phyloP scores from a whole-genome alignment of 2,329 filamentous ascomycete species.

The Triangularia verruculosa region DNA sequence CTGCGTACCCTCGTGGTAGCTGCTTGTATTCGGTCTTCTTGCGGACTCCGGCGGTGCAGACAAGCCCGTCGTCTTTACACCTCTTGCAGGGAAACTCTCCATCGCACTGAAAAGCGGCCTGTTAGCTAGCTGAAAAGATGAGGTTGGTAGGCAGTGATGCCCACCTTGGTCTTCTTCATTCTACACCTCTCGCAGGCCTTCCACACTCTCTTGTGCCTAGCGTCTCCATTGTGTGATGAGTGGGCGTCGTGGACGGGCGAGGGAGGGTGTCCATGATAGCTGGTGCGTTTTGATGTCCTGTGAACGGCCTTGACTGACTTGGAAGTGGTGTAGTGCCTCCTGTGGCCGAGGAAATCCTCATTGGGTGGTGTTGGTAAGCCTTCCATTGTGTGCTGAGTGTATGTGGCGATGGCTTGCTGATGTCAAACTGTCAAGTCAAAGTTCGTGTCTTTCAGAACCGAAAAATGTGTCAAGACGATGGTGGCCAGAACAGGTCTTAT shows the following conservation, averaged over 20 bases:
- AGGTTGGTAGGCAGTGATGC: not conserved
- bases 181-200: conserved; percentile 65
- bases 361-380: conserved; percentile 52
- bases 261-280: conserved; percentile 38
- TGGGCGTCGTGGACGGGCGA: conserved; percentile 40
- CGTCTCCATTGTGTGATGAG: conserved; percentile 33
- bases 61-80: conserved; percentile 63
- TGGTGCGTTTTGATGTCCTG: conserved; percentile 51
- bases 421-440: not conserved
- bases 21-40: conserved; percentile 70
- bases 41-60: conserved; percentile 60
- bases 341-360: conserved; percentile 43
- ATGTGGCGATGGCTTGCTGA: not conserved
- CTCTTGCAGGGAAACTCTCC: conserved; percentile 65
- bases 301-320: conserved; percentile 51
- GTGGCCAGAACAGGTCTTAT: not conserved
- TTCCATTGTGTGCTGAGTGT: conserved; percentile 42
- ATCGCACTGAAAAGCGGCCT: conserved; percentile 45
- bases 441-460: not conserved
- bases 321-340: conserved; percentile 40
- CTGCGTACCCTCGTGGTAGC: conserved; percentile 61
- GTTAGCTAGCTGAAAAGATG: not conserved
- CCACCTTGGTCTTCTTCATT: conserved; percentile 68
- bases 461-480: not conserved
- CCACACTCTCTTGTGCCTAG: conserved; percentile 62